Evolutionary conservation across 2,329 filamentous ascomycete species (phyloP).

Genomic region (Aspergillus pseudonomiae): DNA sequence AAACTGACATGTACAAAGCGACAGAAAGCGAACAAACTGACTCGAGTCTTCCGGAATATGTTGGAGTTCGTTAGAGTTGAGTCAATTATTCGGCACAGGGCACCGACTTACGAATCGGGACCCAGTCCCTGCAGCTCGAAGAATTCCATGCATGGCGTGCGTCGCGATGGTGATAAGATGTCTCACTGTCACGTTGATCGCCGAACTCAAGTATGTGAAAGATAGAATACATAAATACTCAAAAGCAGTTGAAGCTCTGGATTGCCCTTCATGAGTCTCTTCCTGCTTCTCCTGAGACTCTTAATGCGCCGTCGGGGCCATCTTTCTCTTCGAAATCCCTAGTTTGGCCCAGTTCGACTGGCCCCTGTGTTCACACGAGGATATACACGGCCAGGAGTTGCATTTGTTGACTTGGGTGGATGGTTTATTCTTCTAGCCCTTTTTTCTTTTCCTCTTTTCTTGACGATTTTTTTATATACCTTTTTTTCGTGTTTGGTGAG

Average conservation of each 20-base stretch:
- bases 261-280: not conserved
- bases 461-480: not conserved
- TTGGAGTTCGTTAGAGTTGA: not conserved
- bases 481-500: not conserved
- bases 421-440: not conserved
- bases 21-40: not conserved
- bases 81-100: not conserved
- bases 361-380: not conserved
- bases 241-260: not conserved
- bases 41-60: too few relatives aligned
- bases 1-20: not conserved
- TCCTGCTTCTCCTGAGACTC: not conserved
- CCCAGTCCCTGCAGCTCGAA: not conserved
- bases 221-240: not conserved
- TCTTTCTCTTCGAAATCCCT: not conserved
- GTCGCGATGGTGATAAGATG: conserved; percentile 15
- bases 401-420: not conserved
- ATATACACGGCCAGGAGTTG: not conserved
- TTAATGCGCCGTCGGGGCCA: not conserved
- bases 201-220: conserved; percentile 13
- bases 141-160: conserved; percentile 10
- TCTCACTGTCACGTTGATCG: conserved; percentile 8
- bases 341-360: not conserved
- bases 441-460: not conserved
- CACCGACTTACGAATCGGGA: not conserved